These are phyloP conservation scores for Plasmodium cynomolgi DNA, from an alignment of 169 alveolate species.

Conservation along the genomic window DNA sequence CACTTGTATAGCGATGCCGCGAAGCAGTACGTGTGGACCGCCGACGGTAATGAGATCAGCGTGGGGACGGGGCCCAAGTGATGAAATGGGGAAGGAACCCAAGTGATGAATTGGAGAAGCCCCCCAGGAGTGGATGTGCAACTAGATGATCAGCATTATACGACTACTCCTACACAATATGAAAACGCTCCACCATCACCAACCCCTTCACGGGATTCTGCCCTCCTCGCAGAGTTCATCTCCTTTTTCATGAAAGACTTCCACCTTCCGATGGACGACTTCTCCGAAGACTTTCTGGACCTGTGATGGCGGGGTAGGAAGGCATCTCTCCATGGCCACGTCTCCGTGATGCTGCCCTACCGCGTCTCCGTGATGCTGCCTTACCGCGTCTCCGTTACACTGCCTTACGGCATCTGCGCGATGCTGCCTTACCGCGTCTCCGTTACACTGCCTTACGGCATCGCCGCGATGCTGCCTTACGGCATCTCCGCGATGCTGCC, in stretches of 20 bases:
- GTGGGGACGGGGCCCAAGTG: not conserved
- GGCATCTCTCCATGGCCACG: not conserved
- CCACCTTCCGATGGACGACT: constrained; percentile 19
- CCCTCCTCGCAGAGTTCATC: constrained; percentile 10
- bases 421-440: not conserved
- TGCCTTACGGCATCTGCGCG: no score
- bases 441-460: no score
- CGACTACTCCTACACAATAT: not conserved
- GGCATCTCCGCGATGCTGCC: not conserved
- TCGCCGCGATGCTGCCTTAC: not conserved
- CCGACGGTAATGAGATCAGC: constrained; percentile 7
- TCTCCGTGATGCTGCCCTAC: not conserved
- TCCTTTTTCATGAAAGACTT: constrained; percentile 48
- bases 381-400: no score
- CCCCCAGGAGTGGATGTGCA: not conserved
- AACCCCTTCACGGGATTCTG: not conserved
- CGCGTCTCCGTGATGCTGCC: not conserved
- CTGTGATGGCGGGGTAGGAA: not conserved
- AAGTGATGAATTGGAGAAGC: not conserved
- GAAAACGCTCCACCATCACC: not conserved
- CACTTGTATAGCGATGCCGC: constrained; percentile 23
- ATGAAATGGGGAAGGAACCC: not conserved
- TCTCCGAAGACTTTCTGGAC: constrained; percentile 54
- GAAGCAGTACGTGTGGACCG: constrained; percentile 39
- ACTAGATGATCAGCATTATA: not conserved